Evolutionary conservation across 306 rosid species (phyloP), one percentile per base, ranked within the genome.

Genomic region (Cicer cuneatum): DNA sequence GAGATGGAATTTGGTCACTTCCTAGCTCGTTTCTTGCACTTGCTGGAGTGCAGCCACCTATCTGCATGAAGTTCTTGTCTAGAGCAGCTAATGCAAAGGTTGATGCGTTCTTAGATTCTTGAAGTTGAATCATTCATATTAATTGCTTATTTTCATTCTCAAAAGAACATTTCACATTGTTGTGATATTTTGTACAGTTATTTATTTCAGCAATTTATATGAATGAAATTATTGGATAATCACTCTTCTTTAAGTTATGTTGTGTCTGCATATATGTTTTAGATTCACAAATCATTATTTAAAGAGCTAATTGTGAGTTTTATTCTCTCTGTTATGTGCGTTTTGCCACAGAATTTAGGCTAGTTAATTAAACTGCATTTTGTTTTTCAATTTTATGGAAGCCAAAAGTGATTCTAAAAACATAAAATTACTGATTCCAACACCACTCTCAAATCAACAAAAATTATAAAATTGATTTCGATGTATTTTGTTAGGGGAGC

Each of bases 1-100:
- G 89, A 2, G 89, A 85, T 10, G 89, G 89, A 15, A 82, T 85
- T 2, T 85, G 89, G 89, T n/a, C 86, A 63, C 85, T 85, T 47
- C 89, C 89, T 7, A 80, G 81, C 62, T 82, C 89, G 7, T 73
- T 85, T 48, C 69, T 85, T 43, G 86, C 89, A 14, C 58, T 85
- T 43, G 79, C 76, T 8, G 86, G 86, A 51, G 79, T 82, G 2
- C 10, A 73, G 2, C 89, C 89, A 43, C 89, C 89, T 40, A 73
- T 85, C 37, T 85, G 89, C 78, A 85, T 85, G 89, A 85, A 80
- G 12, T 85, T 85, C 54, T 73, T 85, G 69, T 82, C 86, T 10
- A 85, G 85, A 8, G 41, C 6, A 19, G 0, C 39, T 38, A 85
- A 85, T 64, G 29, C 65, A 7, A 80, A 80, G 62, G 86, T 85